Evolutionary conservation across 1,284 basidiomycete genomes (phyloP).

Genomic region (Rhodotorula sp.): DNA sequence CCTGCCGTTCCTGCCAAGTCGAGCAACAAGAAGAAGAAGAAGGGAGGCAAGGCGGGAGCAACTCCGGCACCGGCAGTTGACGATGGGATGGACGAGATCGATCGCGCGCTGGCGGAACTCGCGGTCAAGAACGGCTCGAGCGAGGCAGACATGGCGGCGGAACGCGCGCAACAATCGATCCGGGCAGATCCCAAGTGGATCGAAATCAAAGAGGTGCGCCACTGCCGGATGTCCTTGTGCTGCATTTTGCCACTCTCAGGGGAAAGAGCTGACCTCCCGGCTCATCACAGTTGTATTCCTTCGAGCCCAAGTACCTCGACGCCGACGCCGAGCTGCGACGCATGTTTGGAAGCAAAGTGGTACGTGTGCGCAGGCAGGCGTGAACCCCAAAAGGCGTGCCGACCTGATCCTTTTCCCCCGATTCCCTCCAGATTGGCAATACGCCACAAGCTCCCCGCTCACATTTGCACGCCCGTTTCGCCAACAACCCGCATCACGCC

Average conservation of each 20-base stretch:
- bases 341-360: constrained; percentile 87
- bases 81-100: constrained; percentile 67
- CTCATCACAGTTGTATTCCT: constrained; percentile 47
- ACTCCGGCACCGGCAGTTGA: neutral
- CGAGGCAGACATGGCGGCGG: neutral
- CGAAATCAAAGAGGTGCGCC: constrained; percentile 24
- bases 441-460: constrained; percentile 39
- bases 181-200: constrained; percentile 28
- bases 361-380: constrained; percentile 55
- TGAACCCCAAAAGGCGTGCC: too few relatives aligned
- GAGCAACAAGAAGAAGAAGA: constrained; percentile 15
- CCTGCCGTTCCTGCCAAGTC: neutral
- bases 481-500: constrained; percentile 44
- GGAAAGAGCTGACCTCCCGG: neutral
- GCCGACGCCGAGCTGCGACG: constrained; percentile 80
- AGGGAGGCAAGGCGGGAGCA: constrained; percentile 5
- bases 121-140: constrained; percentile 61
- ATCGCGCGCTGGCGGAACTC: constrained; percentile 75
- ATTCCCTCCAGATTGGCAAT: neutral
- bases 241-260: neutral
- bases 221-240: too few relatives aligned
- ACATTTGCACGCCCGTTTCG: constrained; percentile 38
- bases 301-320: constrained; percentile 75
- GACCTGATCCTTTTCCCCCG: neutral
- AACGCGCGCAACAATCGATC: constrained; percentile 2